Conservation (phyloP, 2,329 filamentous ascomycete species). For the Penicillium sp. region DNA sequence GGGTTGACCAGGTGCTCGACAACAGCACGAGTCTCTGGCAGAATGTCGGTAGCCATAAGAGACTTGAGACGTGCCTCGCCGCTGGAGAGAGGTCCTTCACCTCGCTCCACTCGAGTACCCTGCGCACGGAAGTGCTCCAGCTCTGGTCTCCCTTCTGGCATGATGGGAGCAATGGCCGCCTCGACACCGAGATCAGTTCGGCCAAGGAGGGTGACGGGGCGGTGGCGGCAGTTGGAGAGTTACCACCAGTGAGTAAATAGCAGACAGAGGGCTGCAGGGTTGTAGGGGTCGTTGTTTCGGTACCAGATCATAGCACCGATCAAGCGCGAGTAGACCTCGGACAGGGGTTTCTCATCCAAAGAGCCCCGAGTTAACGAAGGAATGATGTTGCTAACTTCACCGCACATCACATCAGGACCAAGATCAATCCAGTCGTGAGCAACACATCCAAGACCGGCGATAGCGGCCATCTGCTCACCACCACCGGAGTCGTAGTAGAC, state of each 20-base stretch:
- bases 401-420: slow-evolving; percentile 15
- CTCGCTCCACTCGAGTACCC: slow-evolving; percentile 14
- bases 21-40: slow-evolving; percentile 13
- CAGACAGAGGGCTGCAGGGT: slow-evolving; percentile 17
- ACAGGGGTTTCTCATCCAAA: slow-evolving; percentile 11
- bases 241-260: slow-evolving; percentile 21
- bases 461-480: slow-evolving; percentile 19
- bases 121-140: slow-evolving; percentile 16
- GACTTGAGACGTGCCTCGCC: slow-evolving; percentile 12
- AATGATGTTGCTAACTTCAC: slow-evolving; percentile 20
- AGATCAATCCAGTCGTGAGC: slow-evolving; percentile 17
- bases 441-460: slow-evolving; percentile 19
- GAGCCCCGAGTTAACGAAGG: slow-evolving; percentile 15
- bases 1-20: slow-evolving; percentile 14
- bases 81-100: slow-evolving; percentile 11
- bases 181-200: slow-evolving; percentile 12
- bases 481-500: slow-evolving; percentile 19
- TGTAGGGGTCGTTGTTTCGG: slow-evolving; percentile 20
- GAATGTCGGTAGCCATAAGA: slow-evolving; percentile 2
- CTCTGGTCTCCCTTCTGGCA: slow-evolving; percentile 13
- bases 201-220: slow-evolving; percentile 15
- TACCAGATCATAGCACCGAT: slow-evolving; percentile 19
- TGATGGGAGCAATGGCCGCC: slow-evolving; percentile 12
- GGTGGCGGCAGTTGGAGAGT: slow-evolving; percentile 19
- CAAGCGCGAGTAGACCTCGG: slow-evolving; percentile 15